Percentiles rank a stretch among this genome's conserved stretches.
phyloP scores from a whole-genome alignment of 2,329 filamentous ascomycete genomes.

The Fonsecaea nubica region DNA sequence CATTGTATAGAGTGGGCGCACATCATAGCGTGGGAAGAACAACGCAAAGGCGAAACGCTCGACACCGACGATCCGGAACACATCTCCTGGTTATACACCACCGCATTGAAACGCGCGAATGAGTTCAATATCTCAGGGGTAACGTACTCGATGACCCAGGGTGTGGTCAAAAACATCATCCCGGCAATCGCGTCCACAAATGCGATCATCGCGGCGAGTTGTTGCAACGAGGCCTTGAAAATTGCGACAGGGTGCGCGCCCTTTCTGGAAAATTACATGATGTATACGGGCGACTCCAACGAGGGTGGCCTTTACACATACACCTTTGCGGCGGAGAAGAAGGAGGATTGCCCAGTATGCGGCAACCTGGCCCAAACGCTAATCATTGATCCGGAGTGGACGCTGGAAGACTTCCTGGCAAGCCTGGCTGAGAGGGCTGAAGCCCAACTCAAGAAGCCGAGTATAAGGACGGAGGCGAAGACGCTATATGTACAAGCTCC shows the following conservation, averaged over 20 bases:
- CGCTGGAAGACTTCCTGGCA: slow-evolving; percentile 83
- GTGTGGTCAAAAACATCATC: slow-evolving; percentile 99
- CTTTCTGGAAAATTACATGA: slow-evolving; percentile 93
- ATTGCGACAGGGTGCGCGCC: slow-evolving; percentile 84
- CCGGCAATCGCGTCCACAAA: slow-evolving; percentile 98
- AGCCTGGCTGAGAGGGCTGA: slow-evolving; percentile 82
- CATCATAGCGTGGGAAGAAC: slow-evolving; percentile 93
- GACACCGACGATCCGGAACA: slow-evolving; percentile 97
- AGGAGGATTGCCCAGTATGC: slow-evolving; percentile 93
- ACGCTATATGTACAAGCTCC: slow-evolving; percentile 91
- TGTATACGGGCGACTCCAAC: slow-evolving; percentile 97
- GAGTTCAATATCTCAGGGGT: slow-evolving; percentile 93
- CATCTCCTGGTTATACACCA: slow-evolving; percentile 94
- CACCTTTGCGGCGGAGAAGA: slow-evolving; percentile 93
- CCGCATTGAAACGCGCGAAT: slow-evolving; percentile 77
- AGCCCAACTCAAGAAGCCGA: slow-evolving; percentile 92
- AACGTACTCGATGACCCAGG: slow-evolving; percentile 94
- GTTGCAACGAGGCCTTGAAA: slow-evolving; percentile 97
- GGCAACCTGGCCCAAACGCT: slow-evolving; percentile 81
- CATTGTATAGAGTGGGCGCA: slow-evolving; percentile 99
- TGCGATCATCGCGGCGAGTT: slow-evolving; percentile 91
- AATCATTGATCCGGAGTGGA: slow-evolving; percentile 71
- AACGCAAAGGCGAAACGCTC: slow-evolving; percentile 80
- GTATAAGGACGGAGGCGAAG: slow-evolving; percentile 78
- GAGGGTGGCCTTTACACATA: slow-evolving; percentile 96